Evolutionary conservation across 192 early-diverging fungal species (phyloP).

Genomic region (Coemansia sp.): DNA sequence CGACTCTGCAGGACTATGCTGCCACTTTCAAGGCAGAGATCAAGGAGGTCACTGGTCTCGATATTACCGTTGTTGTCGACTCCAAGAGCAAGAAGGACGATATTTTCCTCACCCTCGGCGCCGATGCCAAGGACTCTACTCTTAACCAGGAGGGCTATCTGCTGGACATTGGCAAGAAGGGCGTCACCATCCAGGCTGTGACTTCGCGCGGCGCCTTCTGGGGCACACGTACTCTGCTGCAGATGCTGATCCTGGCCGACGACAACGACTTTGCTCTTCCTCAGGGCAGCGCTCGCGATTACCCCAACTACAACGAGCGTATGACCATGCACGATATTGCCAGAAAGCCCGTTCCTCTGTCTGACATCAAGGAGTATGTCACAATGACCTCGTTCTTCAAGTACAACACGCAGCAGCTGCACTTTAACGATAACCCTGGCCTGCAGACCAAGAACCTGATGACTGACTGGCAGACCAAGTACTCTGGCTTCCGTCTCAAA

Average conservation of each 20-base stretch:
- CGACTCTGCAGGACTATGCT: conserved; percentile 35
- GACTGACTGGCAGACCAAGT: conserved; percentile 40
- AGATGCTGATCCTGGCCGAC: conserved; percentile 53
- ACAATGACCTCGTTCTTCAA: conserved; percentile 53
- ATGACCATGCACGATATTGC: conserved; percentile 53
- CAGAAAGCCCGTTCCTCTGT: conserved; percentile 50
- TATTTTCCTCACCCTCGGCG: conserved; percentile 47
- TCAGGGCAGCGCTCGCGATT: conserved; percentile 43
- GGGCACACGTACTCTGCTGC: conserved; percentile 49
- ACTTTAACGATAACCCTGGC: conserved; percentile 52
- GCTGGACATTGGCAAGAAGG: conserved; percentile 41
- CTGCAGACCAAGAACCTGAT: conserved; percentile 31
- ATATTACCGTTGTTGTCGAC: conserved; percentile 34
- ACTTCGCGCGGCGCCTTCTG: conserved; percentile 52
- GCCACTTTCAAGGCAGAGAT: conserved; percentile 37
- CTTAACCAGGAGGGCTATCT: conserved; percentile 43
- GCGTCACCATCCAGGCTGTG: conserved; percentile 33
- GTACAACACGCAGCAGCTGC: conserved; percentile 53
- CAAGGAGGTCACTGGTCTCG: conserved; percentile 31
- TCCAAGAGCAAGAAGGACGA: conserved; percentile 21
- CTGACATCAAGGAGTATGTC: conserved; percentile 47
- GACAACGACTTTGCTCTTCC: conserved; percentile 38
- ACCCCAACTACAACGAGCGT: conserved; percentile 51
- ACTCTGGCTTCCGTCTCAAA: conserved; percentile 52
- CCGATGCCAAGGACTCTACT: conserved; percentile 24